These are phyloP conservation scores for Yamadazyma mexicana DNA, from an alignment of 1,139 yeast species.

Conservation along the genomic window DNA sequence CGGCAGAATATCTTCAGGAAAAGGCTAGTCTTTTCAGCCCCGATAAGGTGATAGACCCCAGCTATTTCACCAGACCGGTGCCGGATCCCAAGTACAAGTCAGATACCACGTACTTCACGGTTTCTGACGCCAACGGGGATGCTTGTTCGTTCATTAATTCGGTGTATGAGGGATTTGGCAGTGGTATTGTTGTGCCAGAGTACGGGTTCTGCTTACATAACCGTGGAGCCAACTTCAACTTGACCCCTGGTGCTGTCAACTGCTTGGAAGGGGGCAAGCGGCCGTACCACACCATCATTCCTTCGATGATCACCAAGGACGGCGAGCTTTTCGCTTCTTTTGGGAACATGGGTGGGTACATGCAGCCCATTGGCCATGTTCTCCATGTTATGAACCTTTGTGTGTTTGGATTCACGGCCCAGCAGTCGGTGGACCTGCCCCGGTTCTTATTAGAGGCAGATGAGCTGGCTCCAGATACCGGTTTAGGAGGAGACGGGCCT, in stretches of 20 bases:
- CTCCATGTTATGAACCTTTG: slow-evolving; percentile 71
- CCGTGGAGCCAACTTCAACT: slow-evolving; percentile 74
- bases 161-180: slow-evolving; percentile 69
- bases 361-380: slow-evolving; percentile 85
- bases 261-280: slow-evolving; percentile 69
- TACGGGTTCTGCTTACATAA: slow-evolving; percentile 74
- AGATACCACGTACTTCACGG: slow-evolving; percentile 77
- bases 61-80: slow-evolving; percentile 50
- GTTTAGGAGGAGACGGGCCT: slow-evolving; percentile 69
- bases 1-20: slow-evolving; percentile 44
- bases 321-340: slow-evolving; percentile 61
- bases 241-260: slow-evolving; percentile 58
- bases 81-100: slow-evolving; percentile 66
- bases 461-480: slow-evolving; percentile 39
- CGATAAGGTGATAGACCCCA: slow-evolving; percentile 40
- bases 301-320: slow-evolving; percentile 61
- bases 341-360: slow-evolving; percentile 89
- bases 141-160: slow-evolving; percentile 84
- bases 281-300: slow-evolving; percentile 83
- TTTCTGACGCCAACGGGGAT: slow-evolving; percentile 69
- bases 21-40: slow-evolving; percentile 51
- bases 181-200: slow-evolving; percentile 66
- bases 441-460: slow-evolving; percentile 63
- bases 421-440: slow-evolving; percentile 75
- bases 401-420: slow-evolving; percentile 67